Percentiles rank a stretch among this genome's conserved stretches.
Conservation (phyloP, 495 filamentous ascomycete genomes). For the Penicillium egyptiacum region DNA sequence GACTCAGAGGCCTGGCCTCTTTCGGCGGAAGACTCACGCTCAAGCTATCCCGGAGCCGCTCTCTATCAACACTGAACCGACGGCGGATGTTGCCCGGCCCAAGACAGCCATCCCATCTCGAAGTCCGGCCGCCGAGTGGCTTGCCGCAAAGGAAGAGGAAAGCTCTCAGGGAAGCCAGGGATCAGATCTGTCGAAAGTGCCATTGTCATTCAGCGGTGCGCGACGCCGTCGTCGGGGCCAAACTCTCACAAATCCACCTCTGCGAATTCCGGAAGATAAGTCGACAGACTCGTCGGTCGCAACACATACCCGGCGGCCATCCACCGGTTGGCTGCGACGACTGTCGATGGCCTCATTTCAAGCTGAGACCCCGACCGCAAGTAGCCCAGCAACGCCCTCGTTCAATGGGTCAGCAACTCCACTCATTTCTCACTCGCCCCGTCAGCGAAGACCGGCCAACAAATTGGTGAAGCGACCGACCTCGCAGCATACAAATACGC, state of each 20-base stretch:
- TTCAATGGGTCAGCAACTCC: conserved; percentile 71
- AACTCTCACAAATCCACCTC: conserved; percentile 39
- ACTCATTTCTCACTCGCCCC: conserved; percentile 50
- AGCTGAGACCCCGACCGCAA: conserved; percentile 66
- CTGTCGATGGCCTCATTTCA: conserved; percentile 74
- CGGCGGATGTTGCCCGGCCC: conserved; percentile 27
- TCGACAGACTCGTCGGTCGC: conserved; percentile 39
- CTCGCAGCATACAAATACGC: conserved; percentile 54
- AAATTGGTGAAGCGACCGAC: conserved; percentile 85
- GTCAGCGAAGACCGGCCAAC: conserved; percentile 62
- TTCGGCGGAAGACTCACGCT: conserved; percentile 33
- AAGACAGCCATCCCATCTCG: conserved; percentile 27
- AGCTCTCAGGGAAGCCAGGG: conserved; percentile 12
- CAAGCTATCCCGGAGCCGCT: conserved; percentile 23
- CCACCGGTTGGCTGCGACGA: conserved; percentile 73
- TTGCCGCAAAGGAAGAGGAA: conserved; percentile 15
- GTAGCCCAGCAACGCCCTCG: conserved; percentile 65
- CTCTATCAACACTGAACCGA: conserved; percentile 18
- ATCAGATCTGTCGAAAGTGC: conserved; percentile 30
- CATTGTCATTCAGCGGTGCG: conserved; percentile 57
- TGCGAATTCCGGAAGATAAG: conserved; percentile 30
- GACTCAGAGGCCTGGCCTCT: conserved; percentile 26
- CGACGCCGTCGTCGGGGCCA: conserved; percentile 40
- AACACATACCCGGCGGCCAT: conserved; percentile 47
- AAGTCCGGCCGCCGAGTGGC: conserved; percentile 14